A percentile compares a stretch with the other conserved stretches of the same genome.
Evolutionary conservation across 1,284 basidiomycete genomes (phyloP).

Genomic region (Takashimella tepidaria): DNA sequence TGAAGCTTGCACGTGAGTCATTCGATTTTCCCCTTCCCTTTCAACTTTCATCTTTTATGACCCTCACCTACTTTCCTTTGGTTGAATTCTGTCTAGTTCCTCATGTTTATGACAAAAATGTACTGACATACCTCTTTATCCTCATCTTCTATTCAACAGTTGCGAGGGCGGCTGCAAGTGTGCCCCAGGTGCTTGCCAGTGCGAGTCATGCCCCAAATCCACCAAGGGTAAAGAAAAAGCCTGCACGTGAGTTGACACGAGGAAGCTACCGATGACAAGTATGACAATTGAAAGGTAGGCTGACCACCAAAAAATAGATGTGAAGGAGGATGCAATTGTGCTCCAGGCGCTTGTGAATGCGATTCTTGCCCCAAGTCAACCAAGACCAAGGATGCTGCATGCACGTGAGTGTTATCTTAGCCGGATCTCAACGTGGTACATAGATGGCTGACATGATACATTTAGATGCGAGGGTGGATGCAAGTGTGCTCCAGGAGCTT

Average conservation of each 20-base stretch:
- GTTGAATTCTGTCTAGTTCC: neutral
- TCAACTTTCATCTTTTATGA: neutral
- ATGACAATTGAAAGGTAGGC: neutral
- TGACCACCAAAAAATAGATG: neutral
- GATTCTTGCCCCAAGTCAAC: slow-evolving; percentile 12
- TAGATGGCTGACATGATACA: no score
- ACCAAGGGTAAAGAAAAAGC: slow-evolving; percentile 13
- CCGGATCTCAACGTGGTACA: no score
- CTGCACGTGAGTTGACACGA: slow-evolving; percentile 18
- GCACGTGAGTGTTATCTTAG: no score
- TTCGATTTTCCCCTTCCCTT: neutral
- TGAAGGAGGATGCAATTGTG: slow-evolving; percentile 14
- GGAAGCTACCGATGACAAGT: no score
- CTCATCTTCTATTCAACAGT: no score
- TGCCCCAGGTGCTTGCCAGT: slow-evolving; percentile 20
- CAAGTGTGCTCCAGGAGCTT: slow-evolving; percentile 22
- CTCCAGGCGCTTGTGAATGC: slow-evolving; percentile 6
- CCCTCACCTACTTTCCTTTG: neutral
- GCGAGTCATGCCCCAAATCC: slow-evolving; percentile 17
- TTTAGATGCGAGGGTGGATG: slow-evolving; percentile 18
- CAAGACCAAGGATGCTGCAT: neutral
- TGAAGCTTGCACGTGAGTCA: neutral
- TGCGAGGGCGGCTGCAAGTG: slow-evolving; percentile 17
- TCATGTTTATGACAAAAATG: no score
- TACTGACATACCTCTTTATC: no score